phyloP scores from a whole-genome alignment of 257 asterid genomes.

The Jaltomata sinuosa region DNA sequence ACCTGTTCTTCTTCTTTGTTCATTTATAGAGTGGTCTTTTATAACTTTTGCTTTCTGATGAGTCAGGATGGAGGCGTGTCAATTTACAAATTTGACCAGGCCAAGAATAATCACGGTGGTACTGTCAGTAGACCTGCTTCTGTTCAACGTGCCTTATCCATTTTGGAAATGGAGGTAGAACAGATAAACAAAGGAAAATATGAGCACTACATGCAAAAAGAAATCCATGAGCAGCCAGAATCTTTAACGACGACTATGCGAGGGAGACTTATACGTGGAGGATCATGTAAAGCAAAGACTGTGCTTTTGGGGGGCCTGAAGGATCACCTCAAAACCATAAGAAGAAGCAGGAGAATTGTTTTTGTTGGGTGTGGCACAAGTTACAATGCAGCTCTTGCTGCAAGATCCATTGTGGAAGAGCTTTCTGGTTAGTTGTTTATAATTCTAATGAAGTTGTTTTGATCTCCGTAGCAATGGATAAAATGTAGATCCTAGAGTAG shows the following conservation, averaged over 20 bases:
- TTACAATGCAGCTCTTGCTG: constrained; percentile 95
- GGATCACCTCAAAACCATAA: constrained; percentile 86
- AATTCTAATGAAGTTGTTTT: background rate
- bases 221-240: constrained; percentile 96
- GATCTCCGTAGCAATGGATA: background rate
- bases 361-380: constrained; percentile 98
- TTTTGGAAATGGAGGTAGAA: constrained; percentile 95
- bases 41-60: constrained; percentile 5
- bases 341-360: constrained; percentile 93
- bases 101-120: constrained; percentile 41
- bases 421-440: constrained; percentile 61
- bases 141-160: constrained; percentile 88
- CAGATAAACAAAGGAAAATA: constrained; percentile 94
- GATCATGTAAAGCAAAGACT: constrained; percentile 76
- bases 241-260: constrained; percentile 92
- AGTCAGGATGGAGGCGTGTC: constrained; percentile 85
- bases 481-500: background rate
- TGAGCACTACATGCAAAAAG: constrained; percentile 98
- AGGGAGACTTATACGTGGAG: constrained; percentile 95
- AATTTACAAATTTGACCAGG: constrained; percentile 68
- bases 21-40: background rate
- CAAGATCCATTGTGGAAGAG: constrained; percentile 90
- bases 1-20: background rate
- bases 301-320: constrained; percentile 95
- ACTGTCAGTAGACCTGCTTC: constrained; percentile 65